These are phyloP conservation scores for Luvunga scandens DNA, from an alignment of 345 rosid species.

Conservation along the genomic window DNA sequence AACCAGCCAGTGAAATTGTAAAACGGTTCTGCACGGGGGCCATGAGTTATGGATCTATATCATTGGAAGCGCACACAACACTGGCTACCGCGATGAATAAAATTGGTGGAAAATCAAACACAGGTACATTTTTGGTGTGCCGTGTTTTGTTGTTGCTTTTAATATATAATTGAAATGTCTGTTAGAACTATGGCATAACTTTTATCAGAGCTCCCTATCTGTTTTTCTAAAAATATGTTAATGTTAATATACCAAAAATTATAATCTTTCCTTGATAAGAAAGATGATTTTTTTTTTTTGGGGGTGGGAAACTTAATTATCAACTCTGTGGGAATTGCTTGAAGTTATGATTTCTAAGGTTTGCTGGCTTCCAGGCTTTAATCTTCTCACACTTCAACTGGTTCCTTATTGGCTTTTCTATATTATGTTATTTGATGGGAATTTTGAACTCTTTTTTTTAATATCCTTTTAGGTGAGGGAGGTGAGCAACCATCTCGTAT, in stretches of 20 bases:
- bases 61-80: slow-evolving; percentile 87
- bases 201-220: neutral
- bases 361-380: neutral
- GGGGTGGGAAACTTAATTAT: neutral
- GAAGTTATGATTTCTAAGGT: neutral
- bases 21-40: slow-evolving; percentile 99
- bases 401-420: neutral
- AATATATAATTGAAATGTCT: neutral
- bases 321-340: neutral
- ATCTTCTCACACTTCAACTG: neutral
- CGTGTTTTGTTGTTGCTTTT: neutral
- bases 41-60: slow-evolving; percentile 99
- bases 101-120: slow-evolving; percentile 95
- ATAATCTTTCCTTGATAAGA: neutral
- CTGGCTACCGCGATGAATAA: slow-evolving; percentile 93
- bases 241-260: neutral
- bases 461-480: slow-evolving; percentile 74
- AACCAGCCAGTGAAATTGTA: slow-evolving; percentile 96
- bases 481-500: slow-evolving; percentile 98
- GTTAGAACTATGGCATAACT: neutral
- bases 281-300: neutral
- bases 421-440: neutral
- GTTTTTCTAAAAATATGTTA: neutral
- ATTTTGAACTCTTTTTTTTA: slow-evolving; percentile 12
- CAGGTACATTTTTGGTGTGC: slow-evolving; percentile 49